Evolutionary conservation across 2,329 filamentous ascomycete species (phyloP), one percentile per base, ranked within the genome.

Genomic region (Macroventuria anomochaeta): DNA sequence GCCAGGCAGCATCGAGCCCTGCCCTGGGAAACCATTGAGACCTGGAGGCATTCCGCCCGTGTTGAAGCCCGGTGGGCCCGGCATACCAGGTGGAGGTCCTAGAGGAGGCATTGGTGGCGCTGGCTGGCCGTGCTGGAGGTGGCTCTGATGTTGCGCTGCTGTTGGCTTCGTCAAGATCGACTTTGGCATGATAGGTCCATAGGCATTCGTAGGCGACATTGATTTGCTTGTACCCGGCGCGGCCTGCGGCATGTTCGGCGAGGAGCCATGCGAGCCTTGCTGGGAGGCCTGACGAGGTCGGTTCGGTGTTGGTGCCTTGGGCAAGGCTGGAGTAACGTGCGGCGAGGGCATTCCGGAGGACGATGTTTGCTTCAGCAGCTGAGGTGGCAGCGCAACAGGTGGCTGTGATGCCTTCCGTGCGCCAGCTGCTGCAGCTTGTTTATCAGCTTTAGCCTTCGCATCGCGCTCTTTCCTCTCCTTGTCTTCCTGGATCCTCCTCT

Each of bases 231-330:
- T 73, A 12, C 70, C 74, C 25, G 75, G 73, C 11, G 73, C 75
- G 20, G 73, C 65, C 49, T 89, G 85, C 1, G 90, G 87, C 2
- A 86, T 84, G 57, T 88, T 86, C 3, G 91, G 89, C 43, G 86
- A 88, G 6, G 85, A 84, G 7, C 84, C 80, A 69, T 87, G 85
- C 8, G 86, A 86, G 21, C 87, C 88, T 71, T 95, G 91, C 59
- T 96, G 91, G 7, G 91, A 95, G 39, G 85, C 77, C 56, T 93
- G 90, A 49, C 91, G 87, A 31, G 87, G 83, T 58, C 89, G 88
- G 60, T 86, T 88, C 7, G 92, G 90, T 11, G 90, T 93, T 5
- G 91, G 87, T 17, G 88, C 87, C 72, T 96, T 96, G 11, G 92
- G 87, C 39, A 96, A 77, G 21, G 86, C 88, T 7, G 95, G 93